These are phyloP conservation scores for Theobroma cacao DNA, from an alignment of 345 rosid genomes.

Conservation along the genomic window DNA sequence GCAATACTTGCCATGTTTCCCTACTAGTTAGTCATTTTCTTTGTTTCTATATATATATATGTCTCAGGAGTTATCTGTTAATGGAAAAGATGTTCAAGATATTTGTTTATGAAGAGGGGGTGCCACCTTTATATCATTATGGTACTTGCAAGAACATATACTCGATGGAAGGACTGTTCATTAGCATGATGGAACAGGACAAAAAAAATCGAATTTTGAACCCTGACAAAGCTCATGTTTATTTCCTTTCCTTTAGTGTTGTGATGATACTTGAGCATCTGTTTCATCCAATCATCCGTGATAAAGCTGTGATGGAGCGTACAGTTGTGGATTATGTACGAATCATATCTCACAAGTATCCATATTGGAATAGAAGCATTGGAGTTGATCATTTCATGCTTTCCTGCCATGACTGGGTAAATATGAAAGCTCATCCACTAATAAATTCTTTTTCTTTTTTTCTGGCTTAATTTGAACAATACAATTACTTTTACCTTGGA, in stretches of 20 bases:
- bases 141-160: slow-evolving; percentile 67
- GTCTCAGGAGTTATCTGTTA: slow-evolving; percentile 48
- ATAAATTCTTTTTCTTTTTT: neutral
- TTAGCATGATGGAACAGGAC: slow-evolving; percentile 49
- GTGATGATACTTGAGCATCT: slow-evolving; percentile 61
- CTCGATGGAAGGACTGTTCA: slow-evolving; percentile 61
- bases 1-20: no score
- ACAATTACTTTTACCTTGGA: neutral
- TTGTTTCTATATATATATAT: neutral
- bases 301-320: slow-evolving; percentile 41
- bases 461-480: neutral
- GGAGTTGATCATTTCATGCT: slow-evolving; percentile 87
- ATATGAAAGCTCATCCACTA: neutral
- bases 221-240: slow-evolving; percentile 55
- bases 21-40: neutral
- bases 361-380: slow-evolving; percentile 71
- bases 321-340: slow-evolving; percentile 48
- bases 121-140: slow-evolving; percentile 58
- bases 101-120: slow-evolving; percentile 65
- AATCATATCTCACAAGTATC: slow-evolving; percentile 44
- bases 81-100: slow-evolving; percentile 65
- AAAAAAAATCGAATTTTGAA: slow-evolving; percentile 37
- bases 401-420: slow-evolving; percentile 85
- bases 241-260: slow-evolving; percentile 72
- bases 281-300: slow-evolving; percentile 33